A percentile compares a stretch with the other conserved stretches of the same genome.
Evolutionary conservation across 768 basidiomycete genomes (phyloP).

Genomic region (Termitomyces sp.): DNA sequence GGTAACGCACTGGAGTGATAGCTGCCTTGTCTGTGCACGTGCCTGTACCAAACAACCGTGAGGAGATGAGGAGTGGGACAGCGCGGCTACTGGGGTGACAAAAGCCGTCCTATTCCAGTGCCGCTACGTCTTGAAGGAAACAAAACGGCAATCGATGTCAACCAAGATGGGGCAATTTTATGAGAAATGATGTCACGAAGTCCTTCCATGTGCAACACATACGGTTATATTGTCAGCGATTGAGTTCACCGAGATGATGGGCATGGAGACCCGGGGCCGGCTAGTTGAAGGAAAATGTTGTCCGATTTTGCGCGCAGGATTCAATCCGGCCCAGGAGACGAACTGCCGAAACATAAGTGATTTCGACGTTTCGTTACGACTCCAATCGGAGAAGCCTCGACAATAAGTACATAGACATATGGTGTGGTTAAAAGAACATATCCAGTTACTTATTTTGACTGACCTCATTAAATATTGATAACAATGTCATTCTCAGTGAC

Average conservation of each 20-base stretch:
- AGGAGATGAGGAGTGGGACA: conserved; percentile 7
- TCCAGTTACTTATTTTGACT: not conserved
- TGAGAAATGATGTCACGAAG: conserved; percentile 11
- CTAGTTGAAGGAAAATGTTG: not conserved
- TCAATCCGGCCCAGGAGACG: not conserved
- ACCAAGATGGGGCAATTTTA: conserved; percentile 5
- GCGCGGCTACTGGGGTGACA: conserved; percentile 6
- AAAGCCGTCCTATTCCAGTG: conserved; percentile 13
- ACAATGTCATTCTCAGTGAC: not conserved
- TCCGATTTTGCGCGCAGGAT: not conserved
- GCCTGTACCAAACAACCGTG: conserved; percentile 12
- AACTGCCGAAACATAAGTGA: not conserved
- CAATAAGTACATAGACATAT: not conserved
- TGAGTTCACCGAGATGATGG: conserved; percentile 3
- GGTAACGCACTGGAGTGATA: conserved; percentile 1
- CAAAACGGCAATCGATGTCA: conserved; percentile 7
- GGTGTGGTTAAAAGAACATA: not conserved
- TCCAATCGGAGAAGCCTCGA: not conserved
- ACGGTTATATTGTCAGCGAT: not conserved
- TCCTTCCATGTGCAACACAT: conserved; percentile 13
- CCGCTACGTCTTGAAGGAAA: conserved; percentile 2
- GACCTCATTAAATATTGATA: not conserved
- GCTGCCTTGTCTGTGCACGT: conserved; percentile 8
- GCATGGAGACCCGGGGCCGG: not conserved
- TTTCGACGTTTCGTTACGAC: not conserved